Evolutionary conservation across 352 stramenopile species (phyloP).

Genomic region (Pythium apleroticum): DNA sequence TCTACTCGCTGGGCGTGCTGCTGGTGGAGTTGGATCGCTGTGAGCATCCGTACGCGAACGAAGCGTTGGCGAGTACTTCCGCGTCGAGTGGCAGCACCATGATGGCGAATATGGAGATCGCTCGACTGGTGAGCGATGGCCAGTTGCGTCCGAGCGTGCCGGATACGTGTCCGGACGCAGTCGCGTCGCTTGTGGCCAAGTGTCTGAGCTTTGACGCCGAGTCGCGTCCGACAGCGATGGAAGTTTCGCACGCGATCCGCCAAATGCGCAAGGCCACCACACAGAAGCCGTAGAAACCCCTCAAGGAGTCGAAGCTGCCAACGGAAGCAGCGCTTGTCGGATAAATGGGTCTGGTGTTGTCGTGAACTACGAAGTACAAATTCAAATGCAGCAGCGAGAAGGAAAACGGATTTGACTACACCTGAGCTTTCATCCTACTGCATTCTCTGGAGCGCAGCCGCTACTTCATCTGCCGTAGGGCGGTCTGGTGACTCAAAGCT

Average conservation of each 20-base stretch:
- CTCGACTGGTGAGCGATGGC: conserved; percentile 17
- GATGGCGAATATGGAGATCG: conserved; percentile 3
- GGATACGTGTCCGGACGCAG: neutral
- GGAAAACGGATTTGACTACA: too few relatives aligned
- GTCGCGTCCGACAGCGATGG: neutral
- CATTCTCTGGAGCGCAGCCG: too few relatives aligned
- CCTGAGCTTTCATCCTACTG: too few relatives aligned
- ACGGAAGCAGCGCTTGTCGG: neutral
- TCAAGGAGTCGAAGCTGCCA: neutral
- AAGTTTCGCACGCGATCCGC: neutral
- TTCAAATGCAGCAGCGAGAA: too few relatives aligned
- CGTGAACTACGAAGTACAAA: too few relatives aligned
- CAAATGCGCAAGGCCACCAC: neutral
- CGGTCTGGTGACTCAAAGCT: too few relatives aligned
- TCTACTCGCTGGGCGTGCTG: conserved; percentile 37
- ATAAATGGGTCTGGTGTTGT: too few relatives aligned
- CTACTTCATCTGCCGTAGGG: too few relatives aligned
- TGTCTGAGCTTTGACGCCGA: conserved; percentile 22
- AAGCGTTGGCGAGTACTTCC: neutral
- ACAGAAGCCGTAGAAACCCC: neutral
- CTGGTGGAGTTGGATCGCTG: conserved; percentile 10
- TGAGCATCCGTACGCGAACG: conserved; percentile 16
- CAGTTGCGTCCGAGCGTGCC: conserved; percentile 17
- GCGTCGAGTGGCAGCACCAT: neutral
- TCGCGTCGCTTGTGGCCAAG: conserved; percentile 14